These are phyloP conservation scores for Kluyveromyces wickerhamii DNA, from an alignment of 805 yeast species.

Conservation along the genomic window DNA sequence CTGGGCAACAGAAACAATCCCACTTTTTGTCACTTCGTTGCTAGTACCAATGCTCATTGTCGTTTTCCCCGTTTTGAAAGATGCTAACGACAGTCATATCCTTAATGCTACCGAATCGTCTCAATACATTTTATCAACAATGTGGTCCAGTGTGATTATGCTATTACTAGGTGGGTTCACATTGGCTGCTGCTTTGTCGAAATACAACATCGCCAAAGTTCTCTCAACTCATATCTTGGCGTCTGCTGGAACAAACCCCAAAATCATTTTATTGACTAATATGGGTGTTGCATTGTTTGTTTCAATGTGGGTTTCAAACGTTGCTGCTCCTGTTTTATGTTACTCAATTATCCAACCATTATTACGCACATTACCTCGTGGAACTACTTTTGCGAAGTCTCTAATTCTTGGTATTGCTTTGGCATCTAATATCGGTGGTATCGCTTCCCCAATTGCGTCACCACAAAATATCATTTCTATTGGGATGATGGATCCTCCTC, in stretches of 20 bases:
- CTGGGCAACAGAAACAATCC: conserved; percentile 95
- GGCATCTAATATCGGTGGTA: conserved; percentile 91
- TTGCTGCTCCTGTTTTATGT: conserved; percentile 93
- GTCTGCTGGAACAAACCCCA: conserved; percentile 80
- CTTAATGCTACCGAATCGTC: conserved; percentile 57
- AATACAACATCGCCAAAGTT: conserved; percentile 80
- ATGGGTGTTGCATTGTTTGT: conserved; percentile 82
- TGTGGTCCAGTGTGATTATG: conserved; percentile 96
- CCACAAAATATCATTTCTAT: conserved; percentile 93
- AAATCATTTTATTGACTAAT: conserved; percentile 63
- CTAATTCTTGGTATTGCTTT: conserved; percentile 85
- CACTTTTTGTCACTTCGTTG: conserved; percentile 82
- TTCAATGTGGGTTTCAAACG: conserved; percentile 94
- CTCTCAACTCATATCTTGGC: conserved; percentile 76
- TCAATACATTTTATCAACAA: conserved; percentile 66
- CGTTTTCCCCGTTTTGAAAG: conserved; percentile 57
- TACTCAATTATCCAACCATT: conserved; percentile 88
- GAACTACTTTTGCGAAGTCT: conserved; percentile 72
- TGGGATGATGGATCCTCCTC: conserved; percentile 76
- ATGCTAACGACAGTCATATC: conserved; percentile 40
- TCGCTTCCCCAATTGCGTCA: conserved; percentile 95
- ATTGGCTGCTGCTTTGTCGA: conserved; percentile 88
- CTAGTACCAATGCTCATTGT: conserved; percentile 78
- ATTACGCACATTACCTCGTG: conserved; percentile 72
- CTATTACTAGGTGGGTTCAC: conserved; percentile 89